Conservation (phyloP, 805 yeast species). For the Candida cerambycidarum region DNA sequence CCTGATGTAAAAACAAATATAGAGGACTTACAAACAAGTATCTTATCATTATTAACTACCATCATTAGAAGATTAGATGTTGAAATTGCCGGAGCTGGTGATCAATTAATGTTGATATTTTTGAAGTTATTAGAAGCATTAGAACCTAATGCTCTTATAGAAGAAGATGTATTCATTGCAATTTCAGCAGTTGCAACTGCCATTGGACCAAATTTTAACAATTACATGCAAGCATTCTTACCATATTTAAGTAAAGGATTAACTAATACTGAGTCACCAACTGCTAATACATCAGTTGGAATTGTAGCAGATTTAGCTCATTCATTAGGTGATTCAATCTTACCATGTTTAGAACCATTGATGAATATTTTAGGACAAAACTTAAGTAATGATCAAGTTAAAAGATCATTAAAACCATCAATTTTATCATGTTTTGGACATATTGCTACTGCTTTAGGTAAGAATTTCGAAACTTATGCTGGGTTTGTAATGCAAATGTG, state of each 20-base stretch:
- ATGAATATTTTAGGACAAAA: constrained; percentile 81
- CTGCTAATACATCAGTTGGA: constrained; percentile 89
- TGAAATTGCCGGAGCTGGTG: constrained; percentile 68
- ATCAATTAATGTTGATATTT: constrained; percentile 80
- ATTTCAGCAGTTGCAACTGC: constrained; percentile 88
- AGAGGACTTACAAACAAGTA: constrained; percentile 86
- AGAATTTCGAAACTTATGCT: constrained; percentile 71
- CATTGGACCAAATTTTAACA: constrained; percentile 65
- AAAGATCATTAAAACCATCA: constrained; percentile 81
- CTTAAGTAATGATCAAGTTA: constrained; percentile 64
- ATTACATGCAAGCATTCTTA: constrained; percentile 77
- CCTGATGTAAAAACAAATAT: constrained; percentile 74
- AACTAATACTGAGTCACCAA: constrained; percentile 77
- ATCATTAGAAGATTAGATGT: constrained; percentile 78
- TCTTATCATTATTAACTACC: constrained; percentile 74
- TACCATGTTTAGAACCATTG: constrained; percentile 73
- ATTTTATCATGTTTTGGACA: constrained; percentile 95
- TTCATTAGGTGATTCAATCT: constrained; percentile 72
- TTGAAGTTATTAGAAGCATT: constrained; percentile 57
- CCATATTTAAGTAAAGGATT: constrained; percentile 82
- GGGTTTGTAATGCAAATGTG: constrained; percentile 79
- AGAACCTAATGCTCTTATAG: constrained; percentile 74
- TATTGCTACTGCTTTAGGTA: constrained; percentile 85
- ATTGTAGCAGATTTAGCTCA: constrained; percentile 92
- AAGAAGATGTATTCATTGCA: constrained; percentile 92